Base-by-base conservation (phyloP, 2,329 filamentous ascomycete genomes). In the Fusarium sp. region DNA sequence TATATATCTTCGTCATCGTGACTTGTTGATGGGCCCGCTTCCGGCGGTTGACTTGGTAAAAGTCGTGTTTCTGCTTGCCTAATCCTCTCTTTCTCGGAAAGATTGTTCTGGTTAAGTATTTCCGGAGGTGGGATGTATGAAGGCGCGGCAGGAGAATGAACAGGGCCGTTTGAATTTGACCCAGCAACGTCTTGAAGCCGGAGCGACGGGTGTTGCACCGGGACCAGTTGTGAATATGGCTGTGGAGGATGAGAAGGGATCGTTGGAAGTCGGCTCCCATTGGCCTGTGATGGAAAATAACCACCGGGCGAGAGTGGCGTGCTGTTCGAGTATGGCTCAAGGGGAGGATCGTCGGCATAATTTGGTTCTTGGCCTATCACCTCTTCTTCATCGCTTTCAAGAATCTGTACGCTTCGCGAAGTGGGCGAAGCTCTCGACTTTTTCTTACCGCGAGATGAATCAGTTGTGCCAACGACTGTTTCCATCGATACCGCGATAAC, bases 401-500 rank as follows among this genome's bases (percentile, higher is more conserved):
- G 68, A 15, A 80, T 74, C 15, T 76, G 72, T 15, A 79, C 61
- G 32, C 78, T 80, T 33, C 75, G 76, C 33, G 78, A 77, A 30
- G 75, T 73, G 28, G 77, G 77, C 6, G 78, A 77, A 12, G 64
- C 63, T 47, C 75, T 77, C 23, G 71, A 57, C 38, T 74, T 67
- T 54, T 79, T 80, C 28, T 78, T 80, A 3, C 69, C 67, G 11
- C 78, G 76, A 11, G 88, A 88, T 75, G 91, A 96, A 81, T 99
- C 95, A 40, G 89, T 88, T 0, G 95, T 97, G 3, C 96, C 96
- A 25, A 98, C 91, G 3, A 97, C 86, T 19, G 97, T 89, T 80
- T 98, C 95, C 76, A 98, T 96, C 1, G 92, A 88, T 61, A 95
- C 93, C 2, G 92, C 92, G 28, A 98, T 92, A n/a, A 98, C 94